Conservation (phyloP, 139 green algal species). For the Spirogloea muscicola region DNA sequence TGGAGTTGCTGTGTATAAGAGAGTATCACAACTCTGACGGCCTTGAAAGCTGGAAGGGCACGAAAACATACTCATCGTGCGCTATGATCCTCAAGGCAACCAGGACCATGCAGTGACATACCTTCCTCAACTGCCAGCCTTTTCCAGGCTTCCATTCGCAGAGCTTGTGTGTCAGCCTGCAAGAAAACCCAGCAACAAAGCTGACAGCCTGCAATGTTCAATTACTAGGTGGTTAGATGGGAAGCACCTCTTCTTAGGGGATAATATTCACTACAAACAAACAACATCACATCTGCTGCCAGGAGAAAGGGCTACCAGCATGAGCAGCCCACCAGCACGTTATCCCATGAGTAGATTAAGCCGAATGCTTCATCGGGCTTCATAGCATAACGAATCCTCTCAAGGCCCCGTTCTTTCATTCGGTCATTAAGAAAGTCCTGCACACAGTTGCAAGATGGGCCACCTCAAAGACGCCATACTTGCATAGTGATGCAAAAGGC, state of each 20-base stretch:
- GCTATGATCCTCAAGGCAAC: too few species aligned
- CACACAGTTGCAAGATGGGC: background rate
- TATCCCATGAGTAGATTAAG: slow-evolving; percentile 60
- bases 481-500: background rate
- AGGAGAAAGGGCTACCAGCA: background rate
- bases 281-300: too few species aligned
- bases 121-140: slow-evolving; percentile 55
- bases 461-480: background rate
- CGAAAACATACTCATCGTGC: too few species aligned
- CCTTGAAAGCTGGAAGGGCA: too few species aligned
- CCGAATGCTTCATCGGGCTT: slow-evolving; percentile 76
- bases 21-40: too few species aligned
- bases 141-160: slow-evolving; percentile 61
- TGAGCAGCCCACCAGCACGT: slow-evolving; percentile 29
- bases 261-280: too few species aligned
- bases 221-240: too few species aligned
- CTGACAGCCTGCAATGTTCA: background rate
- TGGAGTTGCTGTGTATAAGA: too few species aligned
- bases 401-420: slow-evolving; percentile 55
- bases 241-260: too few species aligned
- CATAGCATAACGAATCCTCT: slow-evolving; percentile 54
- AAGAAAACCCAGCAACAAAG: background rate
- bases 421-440: slow-evolving; percentile 69
- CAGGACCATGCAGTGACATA: too few species aligned
- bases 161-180: slow-evolving; percentile 39